Conservation (phyloP, 495 filamentous ascomycete species). For the Lepraria neglecta region DNA sequence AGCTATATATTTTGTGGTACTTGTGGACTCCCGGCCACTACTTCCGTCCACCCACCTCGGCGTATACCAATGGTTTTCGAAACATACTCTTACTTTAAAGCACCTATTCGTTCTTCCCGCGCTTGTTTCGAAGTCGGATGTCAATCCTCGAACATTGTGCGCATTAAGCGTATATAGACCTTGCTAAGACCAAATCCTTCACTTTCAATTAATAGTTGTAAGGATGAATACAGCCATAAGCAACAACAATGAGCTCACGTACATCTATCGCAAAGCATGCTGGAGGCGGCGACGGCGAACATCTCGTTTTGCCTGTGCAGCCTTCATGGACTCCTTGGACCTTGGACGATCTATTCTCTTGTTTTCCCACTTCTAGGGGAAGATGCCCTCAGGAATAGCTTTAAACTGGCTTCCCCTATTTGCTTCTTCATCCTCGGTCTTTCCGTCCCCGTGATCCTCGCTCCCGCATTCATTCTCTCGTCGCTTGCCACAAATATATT, state of each 20-base stretch:
- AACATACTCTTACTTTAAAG: conserved; percentile 3
- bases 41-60: not conserved
- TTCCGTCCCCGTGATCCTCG: no score
- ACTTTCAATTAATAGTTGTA: not conserved
- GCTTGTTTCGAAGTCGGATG: not conserved
- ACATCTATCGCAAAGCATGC: conserved; percentile 4
- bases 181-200: conserved; percentile 1
- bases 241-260: not conserved
- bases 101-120: not conserved
- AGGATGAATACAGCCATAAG: not conserved
- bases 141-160: not conserved
- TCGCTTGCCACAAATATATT: no score
- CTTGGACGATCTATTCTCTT: no score
- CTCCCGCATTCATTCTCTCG: no score
- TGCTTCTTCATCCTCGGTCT: no score
- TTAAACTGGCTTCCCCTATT: no score
- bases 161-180: not conserved
- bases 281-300: no score
- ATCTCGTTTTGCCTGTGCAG: no score
- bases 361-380: no score
- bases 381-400: no score
- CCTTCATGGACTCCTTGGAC: no score
- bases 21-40: not conserved
- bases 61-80: conserved; percentile 2
- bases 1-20: not conserved